A percentile compares a stretch with the other conserved stretches of the same genome.
Conservation (phyloP, 805 yeast genomes). For the Yarrowia yakushimensis region DNA sequence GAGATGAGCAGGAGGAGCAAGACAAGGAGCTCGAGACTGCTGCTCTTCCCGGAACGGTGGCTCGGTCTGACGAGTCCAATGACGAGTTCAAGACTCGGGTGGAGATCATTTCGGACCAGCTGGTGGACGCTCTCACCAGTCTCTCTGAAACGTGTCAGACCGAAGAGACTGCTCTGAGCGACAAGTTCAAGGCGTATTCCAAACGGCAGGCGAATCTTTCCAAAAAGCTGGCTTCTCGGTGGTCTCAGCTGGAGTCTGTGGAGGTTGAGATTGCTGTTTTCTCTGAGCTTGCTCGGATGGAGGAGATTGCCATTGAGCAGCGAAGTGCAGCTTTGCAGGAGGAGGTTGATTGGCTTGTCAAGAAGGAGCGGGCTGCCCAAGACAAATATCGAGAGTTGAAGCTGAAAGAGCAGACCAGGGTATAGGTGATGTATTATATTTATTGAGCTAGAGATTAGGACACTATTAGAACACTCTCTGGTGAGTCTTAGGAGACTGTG, state of each 20-base stretch:
- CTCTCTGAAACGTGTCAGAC: slow-evolving; percentile 34
- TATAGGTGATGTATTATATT: neutral
- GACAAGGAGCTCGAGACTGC: neutral
- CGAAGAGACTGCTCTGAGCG: slow-evolving; percentile 36
- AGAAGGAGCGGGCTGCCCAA: slow-evolving; percentile 33
- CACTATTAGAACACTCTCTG: no score
- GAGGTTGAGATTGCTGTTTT: slow-evolving; percentile 28
- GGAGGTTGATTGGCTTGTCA: slow-evolving; percentile 31
- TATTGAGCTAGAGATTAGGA: no score
- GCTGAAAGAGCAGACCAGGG: neutral
- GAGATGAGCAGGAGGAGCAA: slow-evolving; percentile 21
- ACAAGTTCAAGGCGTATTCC: slow-evolving; percentile 39
- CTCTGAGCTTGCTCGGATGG: slow-evolving; percentile 29
- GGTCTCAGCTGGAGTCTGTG: slow-evolving; percentile 24
- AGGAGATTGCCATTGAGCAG: slow-evolving; percentile 29
- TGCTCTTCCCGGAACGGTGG: neutral
- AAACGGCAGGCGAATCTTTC: slow-evolving; percentile 35
- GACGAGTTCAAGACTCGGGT: neutral
- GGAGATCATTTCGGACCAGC: slow-evolving; percentile 28
- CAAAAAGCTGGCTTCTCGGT: slow-evolving; percentile 29
- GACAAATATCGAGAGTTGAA: slow-evolving; percentile 30
- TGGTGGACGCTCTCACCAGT: slow-evolving; percentile 14
- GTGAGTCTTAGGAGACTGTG: no score
- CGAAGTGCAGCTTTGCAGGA: slow-evolving; percentile 31
- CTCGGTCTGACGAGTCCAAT: neutral